Base-by-base conservation (phyloP, 2,329 filamentous ascomycete species). In the Sordariomycetes sp. region DNA sequence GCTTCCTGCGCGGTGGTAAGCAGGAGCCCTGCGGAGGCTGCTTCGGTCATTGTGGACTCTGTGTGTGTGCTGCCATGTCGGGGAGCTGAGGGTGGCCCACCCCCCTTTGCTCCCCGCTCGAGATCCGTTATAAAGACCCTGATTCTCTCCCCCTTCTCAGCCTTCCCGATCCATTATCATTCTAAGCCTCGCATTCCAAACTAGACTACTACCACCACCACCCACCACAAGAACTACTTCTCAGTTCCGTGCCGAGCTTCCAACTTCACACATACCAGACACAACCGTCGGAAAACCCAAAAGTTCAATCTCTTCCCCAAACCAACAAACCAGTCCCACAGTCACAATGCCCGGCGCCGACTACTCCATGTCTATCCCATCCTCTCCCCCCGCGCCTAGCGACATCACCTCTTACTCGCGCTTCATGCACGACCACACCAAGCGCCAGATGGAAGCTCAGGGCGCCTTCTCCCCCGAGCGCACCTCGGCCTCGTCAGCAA, bases 341-440 rank as follows among this genome's bases (percentile, higher is more conserved):
- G 35, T 37, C 47, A 55, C 39, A 39, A 63, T 63, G 60, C 58
- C 60, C 36, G 47, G 49, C 43, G 46, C 59, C 61, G 67, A 51
- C 61, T 59, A 53, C 37, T 47, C 55, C 35, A 46, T 54, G 26
- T 47, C 49, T 42, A 54, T 61, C 33, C 56, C 59, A 38, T 41
- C 46, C 39, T 61, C 57, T 35, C 52, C 56, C 17, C 50, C 58
- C 45, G 57, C 60, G 33, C 60, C 57, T 9, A 61, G 63, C 30
- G 68, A 67, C 42, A 64, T 72, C 42, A 68, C 67, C 6, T 70
- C 54, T 33, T 82, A 82, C 45, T 59, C 75, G 11, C 67, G 66
- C 39, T 71, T 64, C 37, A 81, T 82, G 70, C 72, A 75, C 48
- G 64, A 70, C 35, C 74, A 81, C 58, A 81, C 76, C 40, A 77